Percentiles rank a stretch among this genome's conserved stretches.
These are phyloP conservation scores for Cercophora scortea DNA, from an alignment of 495 filamentous ascomycete genomes.

Conservation along the genomic window DNA sequence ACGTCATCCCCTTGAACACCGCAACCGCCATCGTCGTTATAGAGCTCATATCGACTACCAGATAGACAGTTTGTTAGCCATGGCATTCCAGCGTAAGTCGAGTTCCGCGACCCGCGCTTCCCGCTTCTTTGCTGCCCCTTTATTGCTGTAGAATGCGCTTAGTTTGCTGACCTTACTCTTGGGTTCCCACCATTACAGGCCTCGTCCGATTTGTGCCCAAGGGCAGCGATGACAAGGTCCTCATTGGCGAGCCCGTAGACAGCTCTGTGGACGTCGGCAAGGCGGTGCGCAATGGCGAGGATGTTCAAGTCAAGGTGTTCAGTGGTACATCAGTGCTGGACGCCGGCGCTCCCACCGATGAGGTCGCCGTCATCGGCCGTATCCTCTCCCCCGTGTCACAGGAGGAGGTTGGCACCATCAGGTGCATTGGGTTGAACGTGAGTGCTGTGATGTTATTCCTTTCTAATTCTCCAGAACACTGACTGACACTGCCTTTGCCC, in stretches of 20 bases:
- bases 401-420: slow-evolving; percentile 36
- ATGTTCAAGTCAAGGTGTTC: slow-evolving; percentile 47
- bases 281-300: slow-evolving; percentile 45
- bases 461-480: neutral
- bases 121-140: neutral
- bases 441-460: slow-evolving; percentile 1
- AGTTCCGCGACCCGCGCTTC: no score
- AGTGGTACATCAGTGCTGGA: slow-evolving; percentile 48
- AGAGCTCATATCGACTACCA: no score
- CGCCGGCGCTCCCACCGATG: slow-evolving; percentile 39
- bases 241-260: slow-evolving; percentile 52
- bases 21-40: no score
- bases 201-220: slow-evolving; percentile 54
- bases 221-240: slow-evolving; percentile 37
- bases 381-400: slow-evolving; percentile 49
- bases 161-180: neutral
- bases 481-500: neutral
- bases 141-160: neutral
- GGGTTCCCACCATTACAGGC: slow-evolving; percentile 24
- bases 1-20: no score
- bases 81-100: slow-evolving; percentile 8
- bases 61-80: neutral
- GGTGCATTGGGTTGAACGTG: slow-evolving; percentile 42
- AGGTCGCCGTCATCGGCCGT: slow-evolving; percentile 41
- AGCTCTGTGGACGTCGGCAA: slow-evolving; percentile 45